Evolutionary conservation across 495 filamentous ascomycete genomes (phyloP), one percentile per base, ranked within the genome.

Genomic region (Lasiosphaeria ovina): DNA sequence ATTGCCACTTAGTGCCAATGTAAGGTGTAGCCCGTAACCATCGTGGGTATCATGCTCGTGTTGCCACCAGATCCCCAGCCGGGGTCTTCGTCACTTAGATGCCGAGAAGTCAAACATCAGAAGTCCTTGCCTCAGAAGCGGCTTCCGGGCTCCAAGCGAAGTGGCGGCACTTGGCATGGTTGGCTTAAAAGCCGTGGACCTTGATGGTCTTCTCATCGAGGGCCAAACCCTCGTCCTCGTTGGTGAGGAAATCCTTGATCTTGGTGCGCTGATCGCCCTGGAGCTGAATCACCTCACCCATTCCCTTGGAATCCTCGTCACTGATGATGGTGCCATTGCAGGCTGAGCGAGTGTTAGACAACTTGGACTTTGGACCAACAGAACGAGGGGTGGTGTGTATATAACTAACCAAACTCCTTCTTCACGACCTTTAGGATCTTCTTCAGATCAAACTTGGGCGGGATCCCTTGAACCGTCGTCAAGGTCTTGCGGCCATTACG

Each of bases 401-500:
- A 8, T 57, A 57, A 83, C 88, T 62, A 85, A 93, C 90, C 91
- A 74, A 98, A 98, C 74, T 97, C 92, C 86, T 98, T 98, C 87
- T 98, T 98, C 85, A 98, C 94, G 78, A 96, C 92, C 84, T 97
- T 97, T 71, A 98, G 85, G 73, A 98, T 96, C 83, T 97, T 97
- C 87, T 97, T 98, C 79, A 92, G 92, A 79, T 96, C 93, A 75
- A 96, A 97, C 75, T 96, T 96, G 83, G 92, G 92, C 58, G 94
- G 92, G 64, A 98, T 86, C 77, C 94, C 94, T 84, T 98, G 93
- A 66, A 98, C 92, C 66, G 94, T 98, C 65, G 94, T 98, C 90
- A 98, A 86, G 79, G 94, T 98, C 86, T 98, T 98, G 77, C 95
- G 95, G 88, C 94, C 94, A 98, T 98, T 98, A 80, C 94, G 95